Evolutionary conservation across 306 rosid species (phyloP).

Genomic region (Acacia acuminata): DNA sequence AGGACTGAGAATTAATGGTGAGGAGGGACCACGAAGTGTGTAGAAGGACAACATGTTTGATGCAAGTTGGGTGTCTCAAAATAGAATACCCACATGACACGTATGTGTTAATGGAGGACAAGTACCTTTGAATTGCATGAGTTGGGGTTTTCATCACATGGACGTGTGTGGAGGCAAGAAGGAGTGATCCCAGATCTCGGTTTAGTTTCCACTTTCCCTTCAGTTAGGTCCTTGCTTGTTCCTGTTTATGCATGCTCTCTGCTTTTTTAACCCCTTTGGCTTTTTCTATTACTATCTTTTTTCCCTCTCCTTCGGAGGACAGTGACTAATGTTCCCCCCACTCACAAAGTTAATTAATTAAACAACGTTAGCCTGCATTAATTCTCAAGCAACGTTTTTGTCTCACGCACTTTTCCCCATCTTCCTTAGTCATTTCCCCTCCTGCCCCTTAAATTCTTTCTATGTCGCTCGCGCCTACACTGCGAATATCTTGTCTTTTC

Average conservation of each 20-base stretch:
- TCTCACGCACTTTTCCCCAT: conserved; percentile 24
- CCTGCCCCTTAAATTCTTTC: background rate
- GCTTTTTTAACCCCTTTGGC: background rate
- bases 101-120: conserved; percentile 7
- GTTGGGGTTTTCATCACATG: conserved; percentile 29
- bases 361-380: conserved; percentile 21
- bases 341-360: background rate
- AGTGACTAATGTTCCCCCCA: conserved; percentile 18
- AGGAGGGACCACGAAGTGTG: background rate
- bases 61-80: conserved; percentile 23
- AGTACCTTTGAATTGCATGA: conserved; percentile 7
- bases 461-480: background rate
- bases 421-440: conserved; percentile 29
- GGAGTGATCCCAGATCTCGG: conserved; percentile 13
- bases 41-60: conserved; percentile 7
- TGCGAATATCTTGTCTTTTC: background rate
- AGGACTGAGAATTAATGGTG: background rate
- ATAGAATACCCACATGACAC: background rate
- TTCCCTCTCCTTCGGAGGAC: background rate
- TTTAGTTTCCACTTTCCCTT: background rate
- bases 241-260: conserved; percentile 11
- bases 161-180: background rate
- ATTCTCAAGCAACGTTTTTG: conserved; percentile 40
- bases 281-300: background rate
- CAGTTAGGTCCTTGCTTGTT: background rate